Conservation (phyloP, 352 stramenopile species). For the Phytophthora agathidicida region DNA sequence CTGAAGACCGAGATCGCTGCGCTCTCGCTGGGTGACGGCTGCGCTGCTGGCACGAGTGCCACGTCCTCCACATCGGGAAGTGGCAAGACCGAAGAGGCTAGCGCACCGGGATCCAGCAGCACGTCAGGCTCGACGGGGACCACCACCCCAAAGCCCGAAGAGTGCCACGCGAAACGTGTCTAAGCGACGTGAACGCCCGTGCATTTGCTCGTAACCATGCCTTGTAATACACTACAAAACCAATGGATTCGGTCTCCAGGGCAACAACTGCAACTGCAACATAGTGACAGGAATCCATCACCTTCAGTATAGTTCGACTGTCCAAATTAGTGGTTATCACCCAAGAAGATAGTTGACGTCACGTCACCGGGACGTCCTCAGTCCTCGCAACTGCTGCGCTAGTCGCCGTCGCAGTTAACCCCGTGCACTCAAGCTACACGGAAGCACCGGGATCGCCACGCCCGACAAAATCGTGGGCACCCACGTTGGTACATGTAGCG, state of each 20-base stretch:
- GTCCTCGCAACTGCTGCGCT: constrained; percentile 11
- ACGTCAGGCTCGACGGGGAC: background rate
- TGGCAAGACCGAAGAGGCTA: constrained; percentile 23
- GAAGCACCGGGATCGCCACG: background rate
- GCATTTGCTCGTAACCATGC: background rate
- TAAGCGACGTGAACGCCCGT: background rate
- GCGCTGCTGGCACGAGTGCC: constrained; percentile 7
- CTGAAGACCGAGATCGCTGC: constrained; percentile 52
- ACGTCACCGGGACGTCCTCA: constrained; percentile 19
- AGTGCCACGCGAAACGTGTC: constrained; percentile 4
- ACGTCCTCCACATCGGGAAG: no score
- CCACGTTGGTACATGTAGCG: background rate
- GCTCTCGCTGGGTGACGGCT: constrained; percentile 27
- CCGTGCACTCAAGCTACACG: constrained; percentile 23
- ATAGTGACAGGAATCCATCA: constrained; percentile 6
- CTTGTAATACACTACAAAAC: background rate
- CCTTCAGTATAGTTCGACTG: no score
- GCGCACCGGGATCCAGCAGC: constrained; percentile 4
- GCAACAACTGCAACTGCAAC: no score
- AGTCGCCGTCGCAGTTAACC: constrained; percentile 12
- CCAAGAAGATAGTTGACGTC: constrained; percentile 12
- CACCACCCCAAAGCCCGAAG: constrained; percentile 2
- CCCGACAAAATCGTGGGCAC: background rate
- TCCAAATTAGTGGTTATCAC: no score
- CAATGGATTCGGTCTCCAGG: no score